phyloP scores from a whole-genome alignment of 2,329 filamentous ascomycete species.

The Hysterium pulicare region DNA sequence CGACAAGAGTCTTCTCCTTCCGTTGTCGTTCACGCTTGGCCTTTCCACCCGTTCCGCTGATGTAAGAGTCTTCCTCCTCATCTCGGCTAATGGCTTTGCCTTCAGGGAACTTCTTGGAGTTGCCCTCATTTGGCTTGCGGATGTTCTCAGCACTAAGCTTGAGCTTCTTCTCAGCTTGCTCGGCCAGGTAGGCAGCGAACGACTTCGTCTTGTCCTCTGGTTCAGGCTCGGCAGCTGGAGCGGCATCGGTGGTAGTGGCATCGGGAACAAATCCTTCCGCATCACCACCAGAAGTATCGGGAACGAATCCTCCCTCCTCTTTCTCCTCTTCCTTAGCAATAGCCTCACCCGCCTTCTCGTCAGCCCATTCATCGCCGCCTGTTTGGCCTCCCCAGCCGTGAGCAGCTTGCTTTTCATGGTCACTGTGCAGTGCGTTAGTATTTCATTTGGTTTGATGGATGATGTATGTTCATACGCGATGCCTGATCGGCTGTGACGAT shows the following conservation, averaged over 20 bases:
- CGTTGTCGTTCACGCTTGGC: constrained; percentile 77
- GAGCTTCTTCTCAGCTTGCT: constrained; percentile 72
- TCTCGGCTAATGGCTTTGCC: constrained; percentile 64
- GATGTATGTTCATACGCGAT: constrained; percentile 49
- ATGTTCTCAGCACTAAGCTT: constrained; percentile 66
- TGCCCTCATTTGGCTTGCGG: constrained; percentile 90
- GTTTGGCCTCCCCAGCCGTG: constrained; percentile 85
- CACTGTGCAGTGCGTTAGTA: constrained; percentile 47
- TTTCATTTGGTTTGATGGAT: not conserved
- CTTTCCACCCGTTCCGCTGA: constrained; percentile 73
- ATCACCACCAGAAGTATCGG: constrained; percentile 18
- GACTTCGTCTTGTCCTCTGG: constrained; percentile 86
- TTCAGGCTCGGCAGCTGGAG: constrained; percentile 47
- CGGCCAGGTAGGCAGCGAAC: constrained; percentile 82
- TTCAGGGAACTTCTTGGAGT: constrained; percentile 89
- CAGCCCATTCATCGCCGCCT: constrained; percentile 79
- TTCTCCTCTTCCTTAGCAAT: constrained; percentile 85
- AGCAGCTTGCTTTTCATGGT: constrained; percentile 81
- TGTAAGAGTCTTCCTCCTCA: constrained; percentile 67
- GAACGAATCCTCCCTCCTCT: constrained; percentile 47
- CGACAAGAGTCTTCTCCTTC: constrained; percentile 85
- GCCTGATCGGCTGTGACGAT: constrained; percentile 61
- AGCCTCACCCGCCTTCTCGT: constrained; percentile 86
- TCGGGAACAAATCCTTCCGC: constrained; percentile 48
- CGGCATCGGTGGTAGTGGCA: constrained; percentile 41